Conservation (phyloP, 2,329 filamentous ascomycete species). For the Sporothrix brasiliensis region DNA sequence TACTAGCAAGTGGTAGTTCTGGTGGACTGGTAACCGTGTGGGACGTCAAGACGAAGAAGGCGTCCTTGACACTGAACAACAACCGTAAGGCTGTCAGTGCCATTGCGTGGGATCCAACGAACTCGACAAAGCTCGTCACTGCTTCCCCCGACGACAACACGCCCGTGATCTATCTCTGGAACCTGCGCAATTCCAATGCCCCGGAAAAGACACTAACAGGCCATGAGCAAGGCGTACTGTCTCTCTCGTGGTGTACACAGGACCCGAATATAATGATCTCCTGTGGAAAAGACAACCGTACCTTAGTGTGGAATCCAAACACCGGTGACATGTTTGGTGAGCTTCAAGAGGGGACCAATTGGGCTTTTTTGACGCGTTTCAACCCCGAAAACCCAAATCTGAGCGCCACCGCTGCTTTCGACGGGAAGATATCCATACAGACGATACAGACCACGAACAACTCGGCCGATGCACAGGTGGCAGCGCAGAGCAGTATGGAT, state of each 20-base stretch:
- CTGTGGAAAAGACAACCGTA: conserved; percentile 94
- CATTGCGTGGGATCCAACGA: conserved; percentile 95
- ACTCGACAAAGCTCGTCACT: conserved; percentile 90
- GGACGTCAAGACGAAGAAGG: conserved; percentile 98
- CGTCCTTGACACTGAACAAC: conserved; percentile 93
- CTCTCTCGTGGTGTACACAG: conserved; percentile 91
- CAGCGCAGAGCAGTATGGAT: conserved; percentile 71
- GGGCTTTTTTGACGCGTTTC: conserved; percentile 95
- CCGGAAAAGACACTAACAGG: conserved; percentile 85
- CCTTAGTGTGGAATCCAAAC: conserved; percentile 93
- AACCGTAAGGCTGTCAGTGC: conserved; percentile 92
- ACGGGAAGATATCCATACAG: conserved; percentile 92
- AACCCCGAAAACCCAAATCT: conserved; percentile 91
- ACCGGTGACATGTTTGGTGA: conserved; percentile 86
- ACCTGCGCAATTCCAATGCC: conserved; percentile 92
- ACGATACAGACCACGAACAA: conserved; percentile 92
- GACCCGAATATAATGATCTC: conserved; percentile 88
- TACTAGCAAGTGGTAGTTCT: conserved; percentile 88
- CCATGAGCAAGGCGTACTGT: conserved; percentile 93
- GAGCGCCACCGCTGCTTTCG: conserved; percentile 93
- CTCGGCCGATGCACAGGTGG: conserved; percentile 64
- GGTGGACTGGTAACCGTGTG: conserved; percentile 97
- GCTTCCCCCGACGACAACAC: conserved; percentile 87
- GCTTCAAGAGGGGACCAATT: conserved; percentile 97
- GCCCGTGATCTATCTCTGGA: conserved; percentile 89